Percentiles rank a stretch among this genome's conserved stretches.
Conservation (phyloP, 1,139 yeast species). For the Tardiomyces digboiensis region DNA sequence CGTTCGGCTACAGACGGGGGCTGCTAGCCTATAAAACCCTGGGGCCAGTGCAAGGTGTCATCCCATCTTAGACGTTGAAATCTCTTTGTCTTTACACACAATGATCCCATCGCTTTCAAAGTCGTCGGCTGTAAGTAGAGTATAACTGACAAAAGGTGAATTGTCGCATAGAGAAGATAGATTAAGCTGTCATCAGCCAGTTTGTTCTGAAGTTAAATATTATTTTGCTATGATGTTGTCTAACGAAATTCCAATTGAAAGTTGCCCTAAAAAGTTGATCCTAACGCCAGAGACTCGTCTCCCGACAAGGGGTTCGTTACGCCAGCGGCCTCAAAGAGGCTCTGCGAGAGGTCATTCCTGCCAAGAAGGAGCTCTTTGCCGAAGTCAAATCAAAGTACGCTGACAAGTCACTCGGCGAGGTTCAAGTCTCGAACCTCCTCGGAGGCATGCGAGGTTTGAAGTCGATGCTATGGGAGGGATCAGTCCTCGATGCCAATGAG, state of each 20-base stretch:
- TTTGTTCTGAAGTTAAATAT: too few species aligned
- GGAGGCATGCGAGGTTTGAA: slow-evolving; percentile 51
- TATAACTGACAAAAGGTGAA: too few species aligned
- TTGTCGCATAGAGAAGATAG: too few species aligned
- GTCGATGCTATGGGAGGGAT: slow-evolving; percentile 45
- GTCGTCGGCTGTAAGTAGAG: neutral
- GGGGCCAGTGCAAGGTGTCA: too few species aligned
- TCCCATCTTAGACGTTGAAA: too few species aligned
- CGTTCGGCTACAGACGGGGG: neutral
- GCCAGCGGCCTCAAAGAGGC: slow-evolving; percentile 59
- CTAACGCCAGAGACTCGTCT: neutral
- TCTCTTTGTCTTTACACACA: too few species aligned
- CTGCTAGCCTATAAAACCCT: neutral
- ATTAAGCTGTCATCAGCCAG: too few species aligned
- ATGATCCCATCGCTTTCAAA: neutral
- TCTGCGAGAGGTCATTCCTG: slow-evolving; percentile 87
- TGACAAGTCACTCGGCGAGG: slow-evolving; percentile 84
- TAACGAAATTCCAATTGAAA: too few species aligned
- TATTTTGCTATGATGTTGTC: too few species aligned
- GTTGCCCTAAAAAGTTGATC: too few species aligned
- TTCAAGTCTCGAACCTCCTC: slow-evolving; percentile 86
- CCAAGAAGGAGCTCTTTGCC: slow-evolving; percentile 82
- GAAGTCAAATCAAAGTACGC: slow-evolving; percentile 83
- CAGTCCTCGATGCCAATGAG: slow-evolving; percentile 40
- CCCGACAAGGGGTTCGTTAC: slow-evolving; percentile 10